Percentiles rank a stretch among this genome's conserved stretches.
Evolutionary conservation across 495 filamentous ascomycete genomes (phyloP).

Genomic region (Podospora didyma): DNA sequence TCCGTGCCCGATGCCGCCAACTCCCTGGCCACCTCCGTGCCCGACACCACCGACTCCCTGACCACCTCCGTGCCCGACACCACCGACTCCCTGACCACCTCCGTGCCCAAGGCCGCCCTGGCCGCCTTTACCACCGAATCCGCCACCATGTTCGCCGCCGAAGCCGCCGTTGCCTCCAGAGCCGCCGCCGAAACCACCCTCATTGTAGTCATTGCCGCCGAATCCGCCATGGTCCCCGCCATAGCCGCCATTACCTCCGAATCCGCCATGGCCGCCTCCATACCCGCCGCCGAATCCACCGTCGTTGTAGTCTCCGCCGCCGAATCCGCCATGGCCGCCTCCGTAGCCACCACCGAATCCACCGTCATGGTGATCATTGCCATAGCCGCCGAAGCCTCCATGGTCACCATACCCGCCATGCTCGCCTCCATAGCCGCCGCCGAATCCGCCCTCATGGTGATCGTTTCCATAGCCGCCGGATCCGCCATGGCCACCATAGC

Average conservation of each 20-base stretch:
- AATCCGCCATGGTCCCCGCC: background rate
- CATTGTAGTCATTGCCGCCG: background rate
- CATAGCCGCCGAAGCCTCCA: background rate
- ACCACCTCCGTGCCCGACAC: background rate
- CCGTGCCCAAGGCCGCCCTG: background rate
- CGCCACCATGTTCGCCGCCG: background rate
- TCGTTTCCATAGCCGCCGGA: background rate
- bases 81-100: background rate
- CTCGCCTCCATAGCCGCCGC: background rate
- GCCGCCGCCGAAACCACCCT: background rate
- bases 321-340: background rate
- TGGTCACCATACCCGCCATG: background rate
- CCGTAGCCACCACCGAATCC: background rate
- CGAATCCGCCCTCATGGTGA: background rate
- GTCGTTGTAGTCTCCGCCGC: background rate
- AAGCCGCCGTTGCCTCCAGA: background rate
- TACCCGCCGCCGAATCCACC: background rate
- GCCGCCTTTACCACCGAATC: constrained; percentile 2
- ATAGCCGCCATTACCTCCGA: background rate
- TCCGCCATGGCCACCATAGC: background rate
- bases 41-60: background rate
- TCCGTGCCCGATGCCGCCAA: background rate
- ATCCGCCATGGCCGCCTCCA: background rate
- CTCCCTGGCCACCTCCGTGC: background rate
- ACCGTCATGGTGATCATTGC: background rate